phyloP scores from a whole-genome alignment of 2,329 filamentous ascomycete genomes.

The Ophiognomonia clavigignenti-juglandacearum region DNA sequence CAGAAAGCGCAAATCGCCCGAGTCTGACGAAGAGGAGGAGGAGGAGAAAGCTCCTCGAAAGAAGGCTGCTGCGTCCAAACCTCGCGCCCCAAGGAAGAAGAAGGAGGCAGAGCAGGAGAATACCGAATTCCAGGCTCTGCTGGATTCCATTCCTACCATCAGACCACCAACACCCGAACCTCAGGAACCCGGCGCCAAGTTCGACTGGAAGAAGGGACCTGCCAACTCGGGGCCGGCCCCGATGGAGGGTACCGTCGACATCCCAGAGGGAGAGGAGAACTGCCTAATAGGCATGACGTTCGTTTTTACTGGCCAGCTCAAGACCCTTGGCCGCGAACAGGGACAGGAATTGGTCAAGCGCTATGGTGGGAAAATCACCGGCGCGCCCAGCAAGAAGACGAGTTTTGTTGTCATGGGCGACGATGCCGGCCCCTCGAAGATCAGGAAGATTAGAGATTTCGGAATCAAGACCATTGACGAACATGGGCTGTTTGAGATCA shows the following conservation, averaged over 20 bases:
- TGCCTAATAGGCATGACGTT: conserved; percentile 87
- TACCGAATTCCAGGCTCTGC: conserved; percentile 72
- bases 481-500: conserved; percentile 82
- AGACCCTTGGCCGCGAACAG: conserved; percentile 77
- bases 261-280: conserved; percentile 81
- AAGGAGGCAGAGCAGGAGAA: conserved; percentile 64
- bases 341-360: conserved; percentile 82
- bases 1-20: conserved; percentile 14
- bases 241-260: conserved; percentile 58
- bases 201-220: conserved; percentile 69
- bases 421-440: conserved; percentile 90
- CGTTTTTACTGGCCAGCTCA: conserved; percentile 88
- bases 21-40: conserved; percentile 13
- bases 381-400: conserved; percentile 84
- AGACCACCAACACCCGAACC: conserved; percentile 78
- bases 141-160: conserved; percentile 81
- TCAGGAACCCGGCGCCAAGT: conserved; percentile 66
- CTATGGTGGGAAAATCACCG: conserved; percentile 88
- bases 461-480: conserved; percentile 92
- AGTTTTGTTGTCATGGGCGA: conserved; percentile 86
- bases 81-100: conserved; percentile 55
- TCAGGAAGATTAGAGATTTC: conserved; percentile 75
- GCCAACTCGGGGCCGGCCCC: conserved; percentile 61
- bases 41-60: conserved; percentile 31
- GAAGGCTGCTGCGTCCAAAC: conserved; percentile 53